A percentile compares a stretch with the other conserved stretches of the same genome.
phyloP scores from a whole-genome alignment of 169 alveolate genomes.

The Babesia divergens region DNA sequence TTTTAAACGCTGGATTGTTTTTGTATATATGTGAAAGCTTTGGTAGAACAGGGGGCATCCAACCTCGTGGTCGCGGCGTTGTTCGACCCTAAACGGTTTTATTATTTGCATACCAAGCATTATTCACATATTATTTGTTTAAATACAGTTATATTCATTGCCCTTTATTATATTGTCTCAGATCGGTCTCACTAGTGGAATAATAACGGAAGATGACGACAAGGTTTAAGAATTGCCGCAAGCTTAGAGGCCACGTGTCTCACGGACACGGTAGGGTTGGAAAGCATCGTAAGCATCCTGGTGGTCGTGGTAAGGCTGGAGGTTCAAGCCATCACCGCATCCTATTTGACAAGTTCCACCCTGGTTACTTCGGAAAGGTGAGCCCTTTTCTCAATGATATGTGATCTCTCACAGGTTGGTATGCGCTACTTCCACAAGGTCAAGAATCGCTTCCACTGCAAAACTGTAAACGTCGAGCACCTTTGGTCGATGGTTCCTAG shows the following conservation, averaged over 20 bases:
- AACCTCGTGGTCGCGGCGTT: not conserved
- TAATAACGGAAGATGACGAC: slow-evolving; percentile 76
- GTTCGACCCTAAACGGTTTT: not conserved
- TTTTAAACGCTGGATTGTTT: not conserved
- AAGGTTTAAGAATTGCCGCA: slow-evolving; percentile 93
- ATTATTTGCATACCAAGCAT: not conserved
- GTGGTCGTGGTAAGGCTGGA: slow-evolving; percentile 99
- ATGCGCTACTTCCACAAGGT: slow-evolving; percentile 95
- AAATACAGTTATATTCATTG: too few species aligned
- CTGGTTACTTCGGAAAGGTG: slow-evolving; percentile 98
- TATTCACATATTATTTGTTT: not conserved
- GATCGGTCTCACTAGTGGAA: slow-evolving; percentile 19
- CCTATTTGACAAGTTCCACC: slow-evolving; percentile 94
- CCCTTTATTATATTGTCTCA: not conserved
- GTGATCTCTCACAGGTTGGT: slow-evolving; percentile 83
- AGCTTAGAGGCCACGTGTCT: slow-evolving; percentile 98
- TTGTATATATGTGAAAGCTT: not conserved
- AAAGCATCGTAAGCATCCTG: slow-evolving; percentile 99
- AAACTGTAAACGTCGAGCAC: slow-evolving; percentile 91
- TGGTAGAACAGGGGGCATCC: not conserved
- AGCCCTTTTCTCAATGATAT: not conserved
- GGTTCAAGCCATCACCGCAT: slow-evolving; percentile 95
- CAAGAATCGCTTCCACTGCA: slow-evolving; percentile 85
- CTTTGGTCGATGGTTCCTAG: slow-evolving; percentile 94
- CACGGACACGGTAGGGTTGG: slow-evolving; percentile 99